These are phyloP conservation scores for Rhodosporidiobolus odoratus DNA, from an alignment of 768 basidiomycete species.

Conservation along the genomic window DNA sequence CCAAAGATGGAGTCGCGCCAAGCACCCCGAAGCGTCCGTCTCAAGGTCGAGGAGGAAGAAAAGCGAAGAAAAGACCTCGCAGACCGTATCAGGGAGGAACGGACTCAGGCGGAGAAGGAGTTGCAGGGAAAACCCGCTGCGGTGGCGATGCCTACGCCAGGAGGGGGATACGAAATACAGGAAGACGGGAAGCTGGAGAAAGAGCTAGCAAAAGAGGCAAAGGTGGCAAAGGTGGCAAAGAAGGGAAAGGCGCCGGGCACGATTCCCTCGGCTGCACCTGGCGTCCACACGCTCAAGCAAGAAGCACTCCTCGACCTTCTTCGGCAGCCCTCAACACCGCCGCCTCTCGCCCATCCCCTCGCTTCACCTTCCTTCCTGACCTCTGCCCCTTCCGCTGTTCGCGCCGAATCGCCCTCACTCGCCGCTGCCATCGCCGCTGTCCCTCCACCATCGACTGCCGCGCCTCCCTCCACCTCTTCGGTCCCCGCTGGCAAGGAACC, in stretches of 20 bases:
- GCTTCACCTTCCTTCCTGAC: constrained; percentile 9
- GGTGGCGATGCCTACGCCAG: not conserved
- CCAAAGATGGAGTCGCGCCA: constrained; percentile 38
- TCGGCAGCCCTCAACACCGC: constrained; percentile 29
- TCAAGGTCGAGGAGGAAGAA: constrained; percentile 33
- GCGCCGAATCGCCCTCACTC: not conserved
- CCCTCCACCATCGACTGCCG: not conserved
- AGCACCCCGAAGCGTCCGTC: constrained; percentile 39
- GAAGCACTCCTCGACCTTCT: constrained; percentile 23
- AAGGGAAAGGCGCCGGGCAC: not conserved
- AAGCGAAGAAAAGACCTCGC: constrained; percentile 13
- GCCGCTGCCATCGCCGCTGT: not conserved
- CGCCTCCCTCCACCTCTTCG: not conserved
- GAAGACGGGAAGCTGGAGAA: constrained; percentile 2
- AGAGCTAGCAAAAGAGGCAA: not conserved
- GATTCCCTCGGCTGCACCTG: not conserved
- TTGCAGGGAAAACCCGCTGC: not conserved
- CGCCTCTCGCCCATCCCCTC: constrained; percentile 4
- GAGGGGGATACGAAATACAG: not conserved
- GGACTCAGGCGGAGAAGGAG: not conserved
- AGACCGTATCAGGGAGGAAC: constrained; percentile 8
- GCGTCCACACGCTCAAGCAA: constrained; percentile 5
- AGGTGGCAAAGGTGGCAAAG: not conserved
- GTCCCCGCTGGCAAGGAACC: not conserved
- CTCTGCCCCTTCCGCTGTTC: constrained; percentile 18